These are phyloP conservation scores for Asterella californica DNA, from an alignment of 225 moss, liverwort and hornwort genomes.

Conservation along the genomic window DNA sequence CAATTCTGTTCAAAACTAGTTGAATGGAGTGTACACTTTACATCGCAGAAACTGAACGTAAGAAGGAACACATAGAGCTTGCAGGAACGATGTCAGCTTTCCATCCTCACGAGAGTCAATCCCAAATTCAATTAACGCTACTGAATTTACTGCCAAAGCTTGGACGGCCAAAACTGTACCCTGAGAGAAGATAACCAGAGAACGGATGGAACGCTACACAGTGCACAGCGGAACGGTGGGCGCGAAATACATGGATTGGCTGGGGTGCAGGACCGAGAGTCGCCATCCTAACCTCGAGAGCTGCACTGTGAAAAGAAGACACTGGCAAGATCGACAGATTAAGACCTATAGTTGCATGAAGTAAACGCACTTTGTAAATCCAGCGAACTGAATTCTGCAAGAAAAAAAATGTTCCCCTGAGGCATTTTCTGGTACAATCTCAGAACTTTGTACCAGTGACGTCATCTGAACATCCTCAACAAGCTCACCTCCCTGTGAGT, in stretches of 20 bases:
- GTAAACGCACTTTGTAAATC: not conserved
- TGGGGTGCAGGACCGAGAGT: conserved; percentile 66
- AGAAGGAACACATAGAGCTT: not conserved
- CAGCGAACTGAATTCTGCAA: not conserved
- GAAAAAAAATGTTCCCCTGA: too few relatives aligned
- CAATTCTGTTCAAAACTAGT: not conserved
- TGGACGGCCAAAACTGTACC: conserved; percentile 39
- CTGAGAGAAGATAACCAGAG: conserved; percentile 73
- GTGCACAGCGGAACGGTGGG: conserved; percentile 79
- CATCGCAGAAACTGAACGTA: not conserved
- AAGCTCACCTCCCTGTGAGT: too few relatives aligned
- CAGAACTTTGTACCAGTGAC: too few relatives aligned
- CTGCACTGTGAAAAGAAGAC: too few relatives aligned
- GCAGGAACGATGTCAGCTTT: not conserved
- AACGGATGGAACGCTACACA: conserved; percentile 68
- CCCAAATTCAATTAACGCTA: not conserved
- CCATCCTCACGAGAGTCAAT: not conserved
- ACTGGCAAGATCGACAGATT: too few relatives aligned
- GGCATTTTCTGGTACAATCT: too few relatives aligned
- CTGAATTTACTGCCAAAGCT: not conserved
- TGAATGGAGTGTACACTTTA: not conserved
- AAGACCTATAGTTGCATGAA: not conserved
- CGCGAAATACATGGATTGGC: conserved; percentile 82
- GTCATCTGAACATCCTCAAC: too few relatives aligned
- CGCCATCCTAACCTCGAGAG: conserved; percentile 15